Percentiles rank a stretch among this genome's conserved stretches.
These are phyloP conservation scores for Wickerhamomyces sp. DNA, from an alignment of 1,139 yeast genomes.

Conservation along the genomic window DNA sequence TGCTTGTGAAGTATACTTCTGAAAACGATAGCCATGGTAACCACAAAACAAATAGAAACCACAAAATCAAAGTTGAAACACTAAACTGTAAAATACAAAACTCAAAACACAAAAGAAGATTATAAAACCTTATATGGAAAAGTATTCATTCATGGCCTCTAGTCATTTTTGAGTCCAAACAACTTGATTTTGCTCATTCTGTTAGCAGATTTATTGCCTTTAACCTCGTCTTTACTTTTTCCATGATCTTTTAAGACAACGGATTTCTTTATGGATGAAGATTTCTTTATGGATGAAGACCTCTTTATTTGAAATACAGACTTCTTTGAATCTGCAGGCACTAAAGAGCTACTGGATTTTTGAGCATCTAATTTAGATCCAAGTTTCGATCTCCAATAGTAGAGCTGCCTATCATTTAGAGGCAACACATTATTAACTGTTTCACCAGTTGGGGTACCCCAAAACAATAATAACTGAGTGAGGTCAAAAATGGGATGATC, in stretches of 20 bases:
- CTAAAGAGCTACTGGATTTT: not conserved
- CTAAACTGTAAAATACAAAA: not conserved
- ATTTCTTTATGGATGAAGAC: too few species aligned
- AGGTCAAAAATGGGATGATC: constrained; percentile 50
- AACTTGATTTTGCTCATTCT: constrained; percentile 9
- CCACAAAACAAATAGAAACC: constrained; percentile 2
- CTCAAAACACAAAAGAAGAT: not conserved
- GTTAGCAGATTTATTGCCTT: constrained; percentile 1
- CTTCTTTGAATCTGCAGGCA: not conserved
- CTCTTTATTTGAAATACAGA: not conserved
- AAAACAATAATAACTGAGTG: constrained; percentile 67
- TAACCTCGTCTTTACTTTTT: not conserved
- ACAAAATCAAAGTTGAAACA: not conserved
- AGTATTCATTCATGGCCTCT: too few species aligned
- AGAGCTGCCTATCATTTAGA: constrained; percentile 39
- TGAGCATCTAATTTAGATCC: not conserved
- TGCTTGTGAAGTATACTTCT: too few species aligned
- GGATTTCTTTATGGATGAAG: not conserved
- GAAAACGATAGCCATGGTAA: not conserved
- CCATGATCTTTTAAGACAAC: not conserved
- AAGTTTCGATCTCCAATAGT: constrained; percentile 40
- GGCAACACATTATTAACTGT: constrained; percentile 30
- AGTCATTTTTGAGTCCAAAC: not conserved
- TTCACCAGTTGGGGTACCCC: constrained; percentile 35
- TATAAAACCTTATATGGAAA: too few species aligned